Base-by-base conservation (phyloP, 169 alveolate species). In the Besnoitia besnoiti region DNA sequence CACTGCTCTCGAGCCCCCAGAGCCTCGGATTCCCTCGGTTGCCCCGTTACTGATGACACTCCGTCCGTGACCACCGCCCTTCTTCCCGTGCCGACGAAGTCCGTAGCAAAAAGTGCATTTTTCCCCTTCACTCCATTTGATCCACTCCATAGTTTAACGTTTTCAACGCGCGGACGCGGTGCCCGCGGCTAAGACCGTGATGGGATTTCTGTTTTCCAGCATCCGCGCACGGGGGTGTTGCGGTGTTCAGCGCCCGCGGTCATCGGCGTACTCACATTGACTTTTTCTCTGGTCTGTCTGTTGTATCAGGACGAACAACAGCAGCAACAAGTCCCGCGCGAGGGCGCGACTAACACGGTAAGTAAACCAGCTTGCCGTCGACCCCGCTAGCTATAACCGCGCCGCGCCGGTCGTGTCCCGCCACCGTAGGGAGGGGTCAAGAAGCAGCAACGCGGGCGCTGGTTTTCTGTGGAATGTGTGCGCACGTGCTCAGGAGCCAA, bases 401-500 rank as follows among this genome's bases (percentile, higher is more conserved):
- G n/a, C n/a, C n/a, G n/a, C n/a, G n/a, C n/a, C n/a, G n/a, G n/a
- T 19, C 30, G 12, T 5, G 7, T 19, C 67, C 30, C 3, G 67
- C 27, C 30, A 55, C 4, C 3, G 27, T 1, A 55, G 33, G 24
- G 3, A 16, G 1, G 12, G 33, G 30, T 5, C 67, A 0, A n/a
- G n/a, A 5, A 55, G 1, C 27, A 16, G 44, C 10, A 7, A n/a
- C 10, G 42, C 19, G 44, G 12, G 4, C 21, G 2, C 46, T 16
- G 80, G 24, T n/a, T 67, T 67, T n/a, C 21, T n/a, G n/a, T 67
- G 80, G 80, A n/a, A 0, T 35, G 46, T 61, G 76, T 67, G 39
- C 42, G 80, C 10, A n/a, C 21, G 3, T 30, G 39, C n/a, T 67
- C 80, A 67, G 80, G 80, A 67, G 47, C 96, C 93, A 80, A 96